Evolutionary conservation across 2,329 filamentous ascomycete species (phyloP).

Genomic region (Fusarium buxicola): DNA sequence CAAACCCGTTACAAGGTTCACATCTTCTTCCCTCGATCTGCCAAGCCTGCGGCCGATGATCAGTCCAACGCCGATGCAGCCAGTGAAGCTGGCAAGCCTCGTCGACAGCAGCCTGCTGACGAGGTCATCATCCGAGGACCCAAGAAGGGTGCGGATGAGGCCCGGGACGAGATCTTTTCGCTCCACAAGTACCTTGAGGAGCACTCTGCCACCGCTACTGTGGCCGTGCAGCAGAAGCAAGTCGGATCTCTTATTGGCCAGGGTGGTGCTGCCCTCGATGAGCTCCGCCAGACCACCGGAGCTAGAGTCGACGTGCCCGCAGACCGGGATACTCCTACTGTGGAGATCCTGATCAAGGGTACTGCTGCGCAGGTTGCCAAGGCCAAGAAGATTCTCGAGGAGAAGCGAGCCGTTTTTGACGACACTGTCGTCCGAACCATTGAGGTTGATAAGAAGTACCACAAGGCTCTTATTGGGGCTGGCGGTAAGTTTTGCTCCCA

Average conservation of each 20-base stretch:
- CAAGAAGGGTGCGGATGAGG: constrained; percentile 91
- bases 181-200: constrained; percentile 91
- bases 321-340: constrained; percentile 77
- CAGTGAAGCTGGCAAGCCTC: constrained; percentile 74
- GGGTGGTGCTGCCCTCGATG: constrained; percentile 90
- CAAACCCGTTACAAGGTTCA: constrained; percentile 94
- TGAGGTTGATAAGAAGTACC: constrained; percentile 94
- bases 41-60: constrained; percentile 74
- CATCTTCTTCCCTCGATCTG: constrained; percentile 87
- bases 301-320: constrained; percentile 93
- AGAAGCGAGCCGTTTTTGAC: constrained; percentile 88
- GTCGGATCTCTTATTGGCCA: constrained; percentile 94
- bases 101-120: constrained; percentile 81
- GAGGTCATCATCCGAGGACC: constrained; percentile 93
- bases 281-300: constrained; percentile 84
- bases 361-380: constrained; percentile 91
- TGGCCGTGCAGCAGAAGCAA: constrained; percentile 91
- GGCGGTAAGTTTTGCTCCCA: constrained; percentile 73
- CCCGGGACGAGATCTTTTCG: constrained; percentile 89
- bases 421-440: constrained; percentile 87
- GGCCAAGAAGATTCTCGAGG: constrained; percentile 89
- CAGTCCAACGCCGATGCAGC: constrained; percentile 75
- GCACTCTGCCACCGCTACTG: constrained; percentile 81
- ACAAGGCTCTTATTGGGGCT: constrained; percentile 87
- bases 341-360: constrained; percentile 92